phyloP scores from a whole-genome alignment of 208 protist species.

The Plasmodiophora brassicae region DNA sequence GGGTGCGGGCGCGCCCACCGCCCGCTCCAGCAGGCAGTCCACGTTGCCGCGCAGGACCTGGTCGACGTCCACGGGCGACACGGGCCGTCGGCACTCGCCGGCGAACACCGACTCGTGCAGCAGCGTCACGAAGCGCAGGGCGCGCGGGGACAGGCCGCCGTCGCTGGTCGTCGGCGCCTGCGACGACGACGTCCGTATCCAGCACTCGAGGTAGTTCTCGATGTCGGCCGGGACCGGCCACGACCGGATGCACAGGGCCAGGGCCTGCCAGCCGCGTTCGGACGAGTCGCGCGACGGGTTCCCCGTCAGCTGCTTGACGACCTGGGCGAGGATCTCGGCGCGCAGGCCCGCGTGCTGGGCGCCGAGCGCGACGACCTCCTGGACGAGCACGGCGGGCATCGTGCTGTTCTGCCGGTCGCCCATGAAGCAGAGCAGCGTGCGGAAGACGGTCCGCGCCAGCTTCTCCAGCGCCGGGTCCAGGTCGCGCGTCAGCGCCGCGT shows the following conservation, averaged over 20 bases:
- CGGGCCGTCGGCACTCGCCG: neutral
- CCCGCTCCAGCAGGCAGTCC: too few relatives aligned
- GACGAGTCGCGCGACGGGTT: conserved; percentile 22
- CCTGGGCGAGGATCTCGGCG: conserved; percentile 23
- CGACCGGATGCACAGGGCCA: conserved; percentile 25
- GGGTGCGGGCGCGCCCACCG: too few relatives aligned
- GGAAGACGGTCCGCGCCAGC: neutral
- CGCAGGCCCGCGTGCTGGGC: neutral
- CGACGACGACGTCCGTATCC: neutral
- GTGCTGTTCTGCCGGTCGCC: neutral
- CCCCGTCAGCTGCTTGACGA: conserved; percentile 32
- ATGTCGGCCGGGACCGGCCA: conserved; percentile 27
- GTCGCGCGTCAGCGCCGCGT: neutral
- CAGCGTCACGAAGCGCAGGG: neutral
- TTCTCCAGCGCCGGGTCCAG: neutral
- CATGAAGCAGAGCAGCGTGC: neutral
- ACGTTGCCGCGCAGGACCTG: too few relatives aligned
- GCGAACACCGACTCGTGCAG: neutral
- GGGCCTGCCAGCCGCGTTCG: neutral
- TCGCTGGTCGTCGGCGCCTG: conserved; percentile 12
- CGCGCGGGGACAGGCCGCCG: neutral
- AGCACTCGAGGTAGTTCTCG: conserved; percentile 37
- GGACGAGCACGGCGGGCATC: neutral
- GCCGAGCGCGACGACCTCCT: neutral
- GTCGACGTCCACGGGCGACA: too few relatives aligned